Evolutionary conservation across 139 green algal species (phyloP).

Genomic region (Tetraselmis chui): DNA sequence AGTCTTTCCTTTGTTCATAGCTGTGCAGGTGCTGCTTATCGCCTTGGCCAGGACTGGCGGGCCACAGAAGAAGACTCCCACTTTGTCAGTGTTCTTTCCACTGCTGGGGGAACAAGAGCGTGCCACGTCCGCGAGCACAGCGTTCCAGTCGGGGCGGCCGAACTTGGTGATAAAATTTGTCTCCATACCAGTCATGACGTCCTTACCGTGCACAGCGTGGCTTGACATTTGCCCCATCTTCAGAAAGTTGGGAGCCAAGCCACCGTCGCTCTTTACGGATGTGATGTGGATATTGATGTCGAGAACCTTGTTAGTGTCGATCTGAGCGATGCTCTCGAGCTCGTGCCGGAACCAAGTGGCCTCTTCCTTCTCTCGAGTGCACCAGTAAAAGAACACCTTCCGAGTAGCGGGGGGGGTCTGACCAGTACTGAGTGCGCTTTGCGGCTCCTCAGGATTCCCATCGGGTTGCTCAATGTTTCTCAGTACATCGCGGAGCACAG

Average conservation of each 20-base stretch:
- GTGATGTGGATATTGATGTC: slow-evolving; percentile 24
- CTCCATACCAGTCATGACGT: slow-evolving; percentile 2
- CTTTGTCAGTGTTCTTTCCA: background rate
- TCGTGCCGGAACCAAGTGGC: background rate
- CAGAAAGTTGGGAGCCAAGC: slow-evolving; percentile 4
- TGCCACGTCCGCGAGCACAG: background rate
- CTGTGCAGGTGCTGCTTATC: background rate
- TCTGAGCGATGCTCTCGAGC: background rate
- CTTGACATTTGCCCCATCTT: background rate
- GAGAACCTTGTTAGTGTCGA: slow-evolving; percentile 1
- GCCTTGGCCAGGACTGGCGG: slow-evolving; percentile 1
- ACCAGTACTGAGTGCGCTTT: too few species aligned
- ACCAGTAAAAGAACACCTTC: background rate
- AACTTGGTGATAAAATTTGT: background rate
- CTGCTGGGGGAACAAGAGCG: background rate
- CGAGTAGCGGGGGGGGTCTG: background rate
- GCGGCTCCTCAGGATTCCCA: too few species aligned
- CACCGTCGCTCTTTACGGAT: background rate
- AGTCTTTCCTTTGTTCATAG: background rate
- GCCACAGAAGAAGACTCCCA: slow-evolving; percentile 27
- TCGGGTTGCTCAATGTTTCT: background rate
- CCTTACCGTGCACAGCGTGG: background rate
- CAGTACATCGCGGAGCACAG: slow-evolving; percentile 9
- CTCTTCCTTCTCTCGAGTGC: background rate
- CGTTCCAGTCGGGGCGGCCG: background rate